Conservation (phyloP, 2,329 filamentous ascomycete species). For the Calonectria pteridis region DNA sequence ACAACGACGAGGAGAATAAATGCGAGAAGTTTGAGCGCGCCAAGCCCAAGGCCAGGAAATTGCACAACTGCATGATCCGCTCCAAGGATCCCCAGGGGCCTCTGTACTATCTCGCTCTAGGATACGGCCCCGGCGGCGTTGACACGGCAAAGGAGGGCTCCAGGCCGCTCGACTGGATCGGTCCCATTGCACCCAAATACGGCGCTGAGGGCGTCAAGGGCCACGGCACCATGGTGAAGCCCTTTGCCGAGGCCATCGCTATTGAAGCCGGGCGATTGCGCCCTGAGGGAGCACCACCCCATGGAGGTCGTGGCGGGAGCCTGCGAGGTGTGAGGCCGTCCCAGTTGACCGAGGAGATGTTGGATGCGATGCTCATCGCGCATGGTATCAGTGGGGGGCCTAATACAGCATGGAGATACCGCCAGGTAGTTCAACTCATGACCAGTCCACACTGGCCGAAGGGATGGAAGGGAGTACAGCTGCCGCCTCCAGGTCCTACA, state of each 20-base stretch:
- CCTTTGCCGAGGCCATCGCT: background rate
- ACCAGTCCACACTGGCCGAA: background rate
- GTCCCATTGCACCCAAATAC: constrained; percentile 35
- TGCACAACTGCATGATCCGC: constrained; percentile 17
- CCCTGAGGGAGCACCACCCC: constrained; percentile 1
- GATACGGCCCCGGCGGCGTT: constrained; percentile 45
- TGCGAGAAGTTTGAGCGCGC: constrained; percentile 25
- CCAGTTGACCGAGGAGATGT: background rate
- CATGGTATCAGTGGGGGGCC: background rate
- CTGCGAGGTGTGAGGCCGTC: background rate
- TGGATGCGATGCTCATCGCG: background rate
- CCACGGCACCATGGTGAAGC: background rate
- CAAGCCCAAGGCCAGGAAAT: fast-evolving
- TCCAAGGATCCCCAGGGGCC: constrained; percentile 32
- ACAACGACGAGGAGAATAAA: background rate
- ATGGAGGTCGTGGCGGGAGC: constrained; percentile 3
- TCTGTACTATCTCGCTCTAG: constrained; percentile 51
- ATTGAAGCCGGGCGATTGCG: background rate
- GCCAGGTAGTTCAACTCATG: background rate
- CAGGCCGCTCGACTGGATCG: constrained; percentile 39
- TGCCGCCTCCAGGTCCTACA: background rate
- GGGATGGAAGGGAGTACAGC: background rate
- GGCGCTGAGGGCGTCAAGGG: background rate
- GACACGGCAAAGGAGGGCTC: constrained; percentile 37
- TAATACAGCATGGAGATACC: background rate